Percentiles rank a stretch among this genome's conserved stretches.
phyloP scores from a whole-genome alignment of 116 monocot species.

The Zostera marina region DNA sequence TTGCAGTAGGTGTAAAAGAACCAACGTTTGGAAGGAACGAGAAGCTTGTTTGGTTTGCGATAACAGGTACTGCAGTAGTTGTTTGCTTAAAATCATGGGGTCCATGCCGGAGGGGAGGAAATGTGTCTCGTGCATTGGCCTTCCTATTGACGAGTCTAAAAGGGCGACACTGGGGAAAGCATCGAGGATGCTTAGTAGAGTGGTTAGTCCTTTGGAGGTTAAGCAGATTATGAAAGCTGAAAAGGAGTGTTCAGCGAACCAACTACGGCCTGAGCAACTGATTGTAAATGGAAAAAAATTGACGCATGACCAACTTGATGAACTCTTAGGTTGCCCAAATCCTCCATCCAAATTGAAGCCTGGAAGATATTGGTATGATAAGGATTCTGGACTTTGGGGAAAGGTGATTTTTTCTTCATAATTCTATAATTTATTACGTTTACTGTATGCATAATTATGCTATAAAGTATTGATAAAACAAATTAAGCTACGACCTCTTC shows the following conservation, averaged over 20 bases:
- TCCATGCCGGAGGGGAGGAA: conserved; percentile 50
- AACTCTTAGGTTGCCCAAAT: conserved; percentile 23
- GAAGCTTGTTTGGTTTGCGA: conserved; percentile 38
- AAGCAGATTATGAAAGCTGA: conserved; percentile 40
- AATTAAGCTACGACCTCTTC: no score
- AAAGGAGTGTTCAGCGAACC: conserved; percentile 26
- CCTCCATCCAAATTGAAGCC: conserved; percentile 32
- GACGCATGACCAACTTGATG: conserved; percentile 34
- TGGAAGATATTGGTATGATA: conserved; percentile 46
- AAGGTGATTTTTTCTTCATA: conserved; percentile 19
- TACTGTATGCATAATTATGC: not conserved
- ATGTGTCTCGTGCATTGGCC: conserved; percentile 32
- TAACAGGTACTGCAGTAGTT: conserved; percentile 27
- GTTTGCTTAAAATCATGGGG: conserved; percentile 40
- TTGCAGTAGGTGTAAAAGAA: conserved; percentile 28
- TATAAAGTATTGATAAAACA: no score
- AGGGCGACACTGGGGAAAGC: conserved; percentile 22
- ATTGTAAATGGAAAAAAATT: conserved; percentile 22
- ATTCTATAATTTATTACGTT: not conserved
- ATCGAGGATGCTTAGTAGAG: conserved; percentile 17
- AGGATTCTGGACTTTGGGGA: conserved; percentile 46
- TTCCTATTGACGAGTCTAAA: conserved; percentile 22
- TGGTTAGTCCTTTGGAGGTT: conserved; percentile 21
- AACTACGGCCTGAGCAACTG: conserved; percentile 26
- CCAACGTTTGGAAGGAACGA: conserved; percentile 18